Evolutionary conservation across 257 asterid genomes (phyloP).

Genomic region (Eucommia ulmoides): DNA sequence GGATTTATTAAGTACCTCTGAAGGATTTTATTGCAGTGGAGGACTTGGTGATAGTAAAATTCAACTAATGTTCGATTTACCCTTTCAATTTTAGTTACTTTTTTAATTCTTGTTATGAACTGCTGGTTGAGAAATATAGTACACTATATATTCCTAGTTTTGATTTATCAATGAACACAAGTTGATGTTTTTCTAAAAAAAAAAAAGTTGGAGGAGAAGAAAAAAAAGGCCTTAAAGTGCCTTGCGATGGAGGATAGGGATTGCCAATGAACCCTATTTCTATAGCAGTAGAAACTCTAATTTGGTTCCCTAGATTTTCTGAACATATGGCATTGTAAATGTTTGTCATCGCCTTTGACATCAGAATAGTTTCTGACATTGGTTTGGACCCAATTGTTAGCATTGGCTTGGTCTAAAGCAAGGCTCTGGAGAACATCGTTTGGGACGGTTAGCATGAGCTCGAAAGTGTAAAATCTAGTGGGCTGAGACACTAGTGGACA

Average conservation of each 20-base stretch:
- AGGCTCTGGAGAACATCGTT: constrained; percentile 13
- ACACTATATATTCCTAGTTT: too few species aligned
- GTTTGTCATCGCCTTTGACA: constrained; percentile 21
- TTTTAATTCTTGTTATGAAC: too few species aligned
- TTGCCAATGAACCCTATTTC: constrained; percentile 7
- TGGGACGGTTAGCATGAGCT: constrained; percentile 23
- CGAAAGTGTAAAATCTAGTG: constrained; percentile 20
- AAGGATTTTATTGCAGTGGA: too few species aligned
- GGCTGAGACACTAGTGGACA: too few species aligned
- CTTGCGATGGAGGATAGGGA: constrained; percentile 23
- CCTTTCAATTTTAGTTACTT: too few species aligned
- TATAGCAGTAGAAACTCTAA: constrained; percentile 27
- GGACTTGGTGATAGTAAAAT: too few species aligned
- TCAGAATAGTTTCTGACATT: constrained; percentile 17
- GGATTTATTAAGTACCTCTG: too few species aligned
- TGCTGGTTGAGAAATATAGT: too few species aligned
- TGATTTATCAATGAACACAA: too few species aligned
- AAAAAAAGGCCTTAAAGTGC: neutral
- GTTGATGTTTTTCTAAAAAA: too few species aligned
- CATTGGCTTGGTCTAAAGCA: constrained; percentile 7
- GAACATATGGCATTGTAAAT: constrained; percentile 12
- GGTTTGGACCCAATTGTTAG: constrained; percentile 22
- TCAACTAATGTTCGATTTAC: too few species aligned
- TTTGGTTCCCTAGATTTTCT: neutral
- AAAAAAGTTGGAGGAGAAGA: too few species aligned